phyloP scores from a whole-genome alignment of 257 asterid species.

The Ocimum tenuiflorum region DNA sequence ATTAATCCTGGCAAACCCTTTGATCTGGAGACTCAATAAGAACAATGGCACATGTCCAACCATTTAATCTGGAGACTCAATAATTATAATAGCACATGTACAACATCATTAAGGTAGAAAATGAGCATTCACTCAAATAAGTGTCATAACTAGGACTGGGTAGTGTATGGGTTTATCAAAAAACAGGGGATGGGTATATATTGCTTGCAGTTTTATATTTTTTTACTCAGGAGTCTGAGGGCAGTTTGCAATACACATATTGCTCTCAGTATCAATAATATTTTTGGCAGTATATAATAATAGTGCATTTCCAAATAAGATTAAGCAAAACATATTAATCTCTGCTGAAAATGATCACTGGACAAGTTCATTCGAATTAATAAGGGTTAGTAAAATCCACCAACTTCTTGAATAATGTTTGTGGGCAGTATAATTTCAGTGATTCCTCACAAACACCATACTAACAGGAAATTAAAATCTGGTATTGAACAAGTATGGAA shows the following conservation, averaged over 20 bases:
- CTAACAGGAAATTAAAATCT: constrained; percentile 9
- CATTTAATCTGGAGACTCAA: neutral
- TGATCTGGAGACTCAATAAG: no score
- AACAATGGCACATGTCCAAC: no score
- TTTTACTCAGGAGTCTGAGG: neutral
- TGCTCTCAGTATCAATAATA: neutral
- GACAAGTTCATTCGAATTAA: neutral
- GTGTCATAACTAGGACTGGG: neutral
- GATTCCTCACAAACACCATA: constrained; percentile 3
- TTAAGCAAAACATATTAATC: neutral
- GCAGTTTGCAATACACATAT: neutral
- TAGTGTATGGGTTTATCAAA: neutral
- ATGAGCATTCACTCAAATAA: neutral
- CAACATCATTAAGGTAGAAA: neutral
- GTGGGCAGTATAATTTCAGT: neutral
- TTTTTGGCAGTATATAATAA: neutral
- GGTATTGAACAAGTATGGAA: neutral
- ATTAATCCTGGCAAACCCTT: neutral
- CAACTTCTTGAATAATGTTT: neutral
- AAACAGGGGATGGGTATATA: neutral
- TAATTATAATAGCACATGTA: neutral
- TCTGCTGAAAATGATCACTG: constrained; percentile 4
- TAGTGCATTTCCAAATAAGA: neutral
- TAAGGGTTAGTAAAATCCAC: constrained; percentile 1
- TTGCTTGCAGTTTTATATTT: constrained; percentile 7